These are phyloP conservation scores for Clonostachys solani DNA, from an alignment of 2,329 filamentous ascomycete genomes.

Conservation along the genomic window DNA sequence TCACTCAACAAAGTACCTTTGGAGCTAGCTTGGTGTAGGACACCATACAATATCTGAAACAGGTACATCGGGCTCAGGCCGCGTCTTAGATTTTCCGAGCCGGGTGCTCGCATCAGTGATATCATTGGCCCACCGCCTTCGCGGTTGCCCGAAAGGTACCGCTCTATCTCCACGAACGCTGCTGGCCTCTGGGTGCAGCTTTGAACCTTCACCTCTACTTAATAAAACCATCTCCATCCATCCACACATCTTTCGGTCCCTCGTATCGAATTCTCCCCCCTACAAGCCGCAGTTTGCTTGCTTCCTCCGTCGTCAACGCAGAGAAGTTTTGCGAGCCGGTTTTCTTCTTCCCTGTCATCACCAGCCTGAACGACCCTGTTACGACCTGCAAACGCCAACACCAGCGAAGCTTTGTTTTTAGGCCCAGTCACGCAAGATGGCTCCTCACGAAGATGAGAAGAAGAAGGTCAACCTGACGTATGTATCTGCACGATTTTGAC, in stretches of 20 bases:
- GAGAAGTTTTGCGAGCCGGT: background rate
- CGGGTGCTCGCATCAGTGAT: slow-evolving; percentile 16
- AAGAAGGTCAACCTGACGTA: slow-evolving; percentile 82
- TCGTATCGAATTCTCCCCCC: slow-evolving; percentile 6
- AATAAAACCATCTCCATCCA: background rate
- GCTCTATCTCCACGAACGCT: no score
- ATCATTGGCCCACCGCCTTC: slow-evolving; percentile 24
- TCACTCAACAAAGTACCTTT: no score
- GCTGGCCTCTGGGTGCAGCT: slow-evolving; percentile 3
- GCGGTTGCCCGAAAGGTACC: background rate
- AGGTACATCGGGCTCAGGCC: background rate
- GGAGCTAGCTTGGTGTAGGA: no score
- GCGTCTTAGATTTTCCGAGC: slow-evolving; percentile 31
- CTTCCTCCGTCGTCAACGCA: slow-evolving; percentile 5
- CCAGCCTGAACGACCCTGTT: background rate
- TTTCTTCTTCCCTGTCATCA: slow-evolving; percentile 1
- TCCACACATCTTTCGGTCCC: slow-evolving; percentile 3
- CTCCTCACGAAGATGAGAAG: slow-evolving; percentile 66
- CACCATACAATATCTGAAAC: background rate
- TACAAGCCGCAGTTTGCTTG: slow-evolving; percentile 3
- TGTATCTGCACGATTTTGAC: slow-evolving; percentile 23
- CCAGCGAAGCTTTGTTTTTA: no score
- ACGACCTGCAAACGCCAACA: background rate
- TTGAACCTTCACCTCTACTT: slow-evolving; percentile 1
- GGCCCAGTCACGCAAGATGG: slow-evolving; percentile 57